Base-by-base conservation (phyloP, 2,329 filamentous ascomycete genomes). In the Fusarium nanum region DNA sequence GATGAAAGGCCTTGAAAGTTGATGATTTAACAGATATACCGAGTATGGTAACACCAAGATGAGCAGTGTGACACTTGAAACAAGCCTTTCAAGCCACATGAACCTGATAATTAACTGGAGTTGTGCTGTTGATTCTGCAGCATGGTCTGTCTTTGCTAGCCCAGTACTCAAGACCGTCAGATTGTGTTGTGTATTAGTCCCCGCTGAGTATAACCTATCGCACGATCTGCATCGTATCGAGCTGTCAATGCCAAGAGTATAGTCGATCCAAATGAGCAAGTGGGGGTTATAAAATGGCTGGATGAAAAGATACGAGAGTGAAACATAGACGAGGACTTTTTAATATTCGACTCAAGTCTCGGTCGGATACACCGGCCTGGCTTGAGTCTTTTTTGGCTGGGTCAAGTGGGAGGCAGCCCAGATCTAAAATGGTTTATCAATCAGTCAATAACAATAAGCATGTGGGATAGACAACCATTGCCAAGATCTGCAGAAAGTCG, bases 221-320 rank as follows among this genome's bases (percentile, higher is more conserved):
- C 41, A 45, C 18, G 46, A 64, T 23, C 16, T 9, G 27, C 16
- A 28, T n/a, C 16, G 37, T 44, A 47, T 64, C 47, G 53, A 66
- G 61, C 32, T 45, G 61, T 66, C 63, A 66, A 66, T 22, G 63
- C 63, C 63, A 66, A 66, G 61, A 60, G 14, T 10, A 40, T 34
- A 30, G 44, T 40, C 23, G 54, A 60, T 60, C 42, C 18, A 60
- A 60, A 60, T 65, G 61, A 60, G 44, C 59, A 34, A 61, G 61
- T 49, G 63, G 61, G 47, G 60, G 14, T 50, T 11, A 28, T 25
- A 41, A 64, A 34, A 64, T 64, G 61, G 61, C 41, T 59, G 52
- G 53, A 59, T 42, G 16, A 30, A 65, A 47, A 52, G 45, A 65
- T 64, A 50, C 60, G 60, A 64, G 32, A 25, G 45, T 47, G 60